Base-by-base conservation (phyloP, 2,329 filamentous ascomycete species). In the Nigrospora sphaerica region DNA sequence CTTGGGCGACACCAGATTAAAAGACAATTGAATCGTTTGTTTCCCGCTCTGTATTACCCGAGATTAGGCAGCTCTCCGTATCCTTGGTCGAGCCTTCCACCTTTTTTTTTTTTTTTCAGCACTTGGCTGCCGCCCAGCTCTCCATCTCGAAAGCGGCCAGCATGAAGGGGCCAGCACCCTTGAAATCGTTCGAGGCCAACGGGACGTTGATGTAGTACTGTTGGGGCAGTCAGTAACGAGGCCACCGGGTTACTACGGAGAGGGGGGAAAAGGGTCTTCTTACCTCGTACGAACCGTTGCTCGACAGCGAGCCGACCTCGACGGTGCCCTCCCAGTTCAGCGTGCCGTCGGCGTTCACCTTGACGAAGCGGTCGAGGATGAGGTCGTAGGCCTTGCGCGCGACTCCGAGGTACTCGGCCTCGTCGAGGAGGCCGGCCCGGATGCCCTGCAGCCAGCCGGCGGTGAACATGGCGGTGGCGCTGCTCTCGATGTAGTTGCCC, bases 401-500 rank as follows among this genome's bases (percentile, higher is more conserved):
- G 1, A 66, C 54, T 3, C 60, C 51, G 12, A 64, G 62, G 53
- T 69, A 72, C 32, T 59, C 51, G 2, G 39, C 38, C 6, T 57
- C 49, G 3, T 52, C 49, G 13, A 69, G 50, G 33, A 67, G 59
- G 0, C 70, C 71, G 6, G 68, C 39, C 31, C 65, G 56, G 10
- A 64, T 61, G 0, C 72, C 77, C 51, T 69, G 73, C 12, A 80
- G 57, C 49, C 78, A 60, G 1, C 74, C 70, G 46, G 75, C 78
- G 0, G 70, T 66, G 52, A 80, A 81, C 72, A 83, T 78, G 4
- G 76, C 77, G 2, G 74, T 74, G 9, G 71, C 78, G 32, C 76
- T 79, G 32, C 74, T 76, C 62, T 83, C 77, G 41, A 83, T 73
- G 58, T 78, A 83, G 59, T 84, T 83, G 3, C 76, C 77, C 39